A percentile compares a stretch with the other conserved stretches of the same genome.
These are phyloP conservation scores for Fusarium anguioides DNA, from an alignment of 2,329 filamentous ascomycete species.

Conservation along the genomic window DNA sequence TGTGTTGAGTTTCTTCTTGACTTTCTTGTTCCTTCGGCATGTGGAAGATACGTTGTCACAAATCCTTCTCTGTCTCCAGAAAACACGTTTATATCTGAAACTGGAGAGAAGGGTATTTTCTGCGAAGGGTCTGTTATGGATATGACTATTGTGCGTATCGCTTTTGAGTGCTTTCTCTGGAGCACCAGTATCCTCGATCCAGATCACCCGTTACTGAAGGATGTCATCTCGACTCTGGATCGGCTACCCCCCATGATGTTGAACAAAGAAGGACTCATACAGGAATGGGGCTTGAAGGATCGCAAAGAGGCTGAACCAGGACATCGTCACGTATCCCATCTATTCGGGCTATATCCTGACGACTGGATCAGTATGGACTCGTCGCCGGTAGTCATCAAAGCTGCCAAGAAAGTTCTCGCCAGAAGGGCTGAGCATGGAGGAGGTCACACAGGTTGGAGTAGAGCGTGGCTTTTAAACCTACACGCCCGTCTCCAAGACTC, in stretches of 20 bases:
- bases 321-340: conserved; percentile 62
- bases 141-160: conserved; percentile 35
- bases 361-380: conserved; percentile 38
- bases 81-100: conserved; percentile 36
- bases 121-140: conserved; percentile 45
- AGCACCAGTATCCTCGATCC: conserved; percentile 19
- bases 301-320: conserved; percentile 57
- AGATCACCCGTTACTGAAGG: neutral
- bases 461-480: conserved; percentile 62
- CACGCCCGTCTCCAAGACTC: conserved; percentile 55
- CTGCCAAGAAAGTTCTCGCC: conserved; percentile 46
- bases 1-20: conserved; percentile 53
- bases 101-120: conserved; percentile 28
- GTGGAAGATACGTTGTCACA: conserved; percentile 43
- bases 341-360: conserved; percentile 61
- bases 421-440: conserved; percentile 50
- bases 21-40: conserved; percentile 48
- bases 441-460: conserved; percentile 63
- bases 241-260: conserved; percentile 26
- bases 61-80: conserved; percentile 44
- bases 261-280: conserved; percentile 45
- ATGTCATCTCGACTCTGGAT: conserved; percentile 1
- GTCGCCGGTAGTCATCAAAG: conserved; percentile 36
- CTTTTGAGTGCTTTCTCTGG: conserved; percentile 38
- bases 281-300: conserved; percentile 54